Percentiles rank a stretch among this genome's conserved stretches.
phyloP scores from a whole-genome alignment of 495 filamentous ascomycete species.

The Pyronema omphalodes region DNA sequence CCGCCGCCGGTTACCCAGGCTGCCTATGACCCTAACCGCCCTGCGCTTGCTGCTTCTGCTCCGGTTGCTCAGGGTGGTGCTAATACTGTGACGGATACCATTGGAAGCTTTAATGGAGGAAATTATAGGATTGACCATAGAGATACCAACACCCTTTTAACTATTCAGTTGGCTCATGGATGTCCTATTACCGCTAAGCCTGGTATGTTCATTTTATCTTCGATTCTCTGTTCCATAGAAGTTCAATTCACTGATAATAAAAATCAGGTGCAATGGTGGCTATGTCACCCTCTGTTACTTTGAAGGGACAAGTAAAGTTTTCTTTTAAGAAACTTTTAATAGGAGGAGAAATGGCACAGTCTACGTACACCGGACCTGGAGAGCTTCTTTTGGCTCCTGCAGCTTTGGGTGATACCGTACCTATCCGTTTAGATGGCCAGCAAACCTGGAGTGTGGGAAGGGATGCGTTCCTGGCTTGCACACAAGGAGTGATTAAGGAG shows the following conservation, averaged over 20 bases:
- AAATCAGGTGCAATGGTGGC: constrained; percentile 65
- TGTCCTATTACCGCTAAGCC: constrained; percentile 69
- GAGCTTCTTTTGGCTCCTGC: constrained; percentile 71
- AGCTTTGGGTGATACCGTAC: constrained; percentile 70
- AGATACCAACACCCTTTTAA: constrained; percentile 76
- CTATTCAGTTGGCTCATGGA: constrained; percentile 73
- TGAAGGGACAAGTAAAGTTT: constrained; percentile 67
- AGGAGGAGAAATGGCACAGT: constrained; percentile 62
- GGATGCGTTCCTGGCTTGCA: constrained; percentile 61
- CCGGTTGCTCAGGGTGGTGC: constrained; percentile 38
- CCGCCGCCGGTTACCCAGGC: constrained; percentile 14
- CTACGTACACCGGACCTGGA: constrained; percentile 75
- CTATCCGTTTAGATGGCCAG: constrained; percentile 47
- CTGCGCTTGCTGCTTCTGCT: constrained; percentile 13
- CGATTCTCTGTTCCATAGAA: not conserved
- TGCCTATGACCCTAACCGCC: constrained; percentile 15
- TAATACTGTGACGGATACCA: constrained; percentile 47
- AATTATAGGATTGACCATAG: constrained; percentile 85
- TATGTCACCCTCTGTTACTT: constrained; percentile 73
- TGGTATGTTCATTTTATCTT: constrained; percentile 30
- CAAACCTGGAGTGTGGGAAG: constrained; percentile 66
- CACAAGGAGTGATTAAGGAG: constrained; percentile 60
- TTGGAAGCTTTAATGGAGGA: constrained; percentile 91
- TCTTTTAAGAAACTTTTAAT: constrained; percentile 67
- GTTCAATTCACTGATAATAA: not conserved